These are phyloP conservation scores for Mycena vitilis DNA, from an alignment of 768 basidiomycete species.

Conservation along the genomic window DNA sequence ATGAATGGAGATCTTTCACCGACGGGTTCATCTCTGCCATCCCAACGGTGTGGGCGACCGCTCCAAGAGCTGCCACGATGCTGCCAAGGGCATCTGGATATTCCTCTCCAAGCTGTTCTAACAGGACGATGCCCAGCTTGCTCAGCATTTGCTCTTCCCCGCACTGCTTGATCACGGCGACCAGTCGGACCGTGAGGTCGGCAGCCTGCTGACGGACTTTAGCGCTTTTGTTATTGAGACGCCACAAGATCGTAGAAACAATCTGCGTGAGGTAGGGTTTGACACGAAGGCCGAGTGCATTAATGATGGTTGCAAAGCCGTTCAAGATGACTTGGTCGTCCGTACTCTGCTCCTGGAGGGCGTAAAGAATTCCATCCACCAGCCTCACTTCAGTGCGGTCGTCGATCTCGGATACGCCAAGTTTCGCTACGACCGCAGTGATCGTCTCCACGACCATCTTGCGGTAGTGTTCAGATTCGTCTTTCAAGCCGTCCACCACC, in stretches of 20 bases:
- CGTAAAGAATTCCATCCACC: slow-evolving; percentile 97
- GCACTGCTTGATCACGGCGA: slow-evolving; percentile 97
- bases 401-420: slow-evolving; percentile 96
- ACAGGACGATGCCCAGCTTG: slow-evolving; percentile 95
- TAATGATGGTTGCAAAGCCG: slow-evolving; percentile 97
- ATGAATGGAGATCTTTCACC: slow-evolving; percentile 85
- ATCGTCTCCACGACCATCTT: slow-evolving; percentile 99
- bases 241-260: slow-evolving; percentile 98
- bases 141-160: slow-evolving; percentile 95
- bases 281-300: slow-evolving; percentile 93
- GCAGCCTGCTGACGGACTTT: slow-evolving; percentile 99
- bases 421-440: slow-evolving; percentile 90
- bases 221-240: slow-evolving; percentile 98
- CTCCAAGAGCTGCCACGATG: slow-evolving; percentile 97
- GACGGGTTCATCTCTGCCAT: slow-evolving; percentile 99
- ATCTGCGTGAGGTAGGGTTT: slow-evolving; percentile 99
- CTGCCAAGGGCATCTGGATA: slow-evolving; percentile 99
- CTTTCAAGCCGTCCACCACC: slow-evolving; percentile 90
- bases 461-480: slow-evolving; percentile 88
- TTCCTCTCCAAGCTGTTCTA: slow-evolving; percentile 99
- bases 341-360: slow-evolving; percentile 99
- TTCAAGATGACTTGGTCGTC: slow-evolving; percentile 99
- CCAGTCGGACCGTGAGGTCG: slow-evolving; percentile 91
- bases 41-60: slow-evolving; percentile 98
- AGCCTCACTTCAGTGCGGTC: slow-evolving; percentile 93